These are phyloP conservation scores for Coemansia sp. DNA, from an alignment of 192 early-diverging fungal species.

Conservation along the genomic window DNA sequence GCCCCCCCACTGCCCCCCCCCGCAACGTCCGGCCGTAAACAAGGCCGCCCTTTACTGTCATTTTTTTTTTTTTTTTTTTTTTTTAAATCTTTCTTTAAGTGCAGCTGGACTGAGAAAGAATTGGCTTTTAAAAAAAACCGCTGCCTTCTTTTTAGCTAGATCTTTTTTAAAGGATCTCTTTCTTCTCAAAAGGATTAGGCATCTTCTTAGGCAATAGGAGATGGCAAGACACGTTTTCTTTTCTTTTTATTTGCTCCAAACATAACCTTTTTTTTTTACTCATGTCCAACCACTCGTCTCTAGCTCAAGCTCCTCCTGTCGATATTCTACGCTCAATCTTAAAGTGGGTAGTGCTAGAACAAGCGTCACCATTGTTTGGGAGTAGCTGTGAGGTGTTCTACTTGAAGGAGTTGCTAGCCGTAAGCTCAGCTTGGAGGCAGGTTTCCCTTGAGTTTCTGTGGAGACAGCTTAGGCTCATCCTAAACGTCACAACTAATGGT, in stretches of 20 bases:
- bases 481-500: background rate
- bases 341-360: background rate
- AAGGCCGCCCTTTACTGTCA: too few species aligned
- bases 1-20: slow-evolving; percentile 71
- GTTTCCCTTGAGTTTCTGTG: background rate
- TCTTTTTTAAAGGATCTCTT: too few species aligned
- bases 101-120: too few species aligned
- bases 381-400: background rate
- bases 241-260: background rate
- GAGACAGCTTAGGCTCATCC: background rate
- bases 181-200: too few species aligned
- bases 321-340: background rate
- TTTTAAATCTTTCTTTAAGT: too few species aligned
- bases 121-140: too few species aligned
- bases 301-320: background rate
- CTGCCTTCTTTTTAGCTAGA: too few species aligned
- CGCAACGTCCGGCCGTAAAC: too few species aligned
- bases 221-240: too few species aligned
- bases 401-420: background rate
- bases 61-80: too few species aligned
- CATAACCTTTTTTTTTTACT: background rate
- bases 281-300: background rate
- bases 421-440: background rate
- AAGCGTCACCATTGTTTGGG: background rate
- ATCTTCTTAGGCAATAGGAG: too few species aligned